Evolutionary conservation across 106 monocot genomes (phyloP).

Genomic region (Dioscorea alata): DNA sequence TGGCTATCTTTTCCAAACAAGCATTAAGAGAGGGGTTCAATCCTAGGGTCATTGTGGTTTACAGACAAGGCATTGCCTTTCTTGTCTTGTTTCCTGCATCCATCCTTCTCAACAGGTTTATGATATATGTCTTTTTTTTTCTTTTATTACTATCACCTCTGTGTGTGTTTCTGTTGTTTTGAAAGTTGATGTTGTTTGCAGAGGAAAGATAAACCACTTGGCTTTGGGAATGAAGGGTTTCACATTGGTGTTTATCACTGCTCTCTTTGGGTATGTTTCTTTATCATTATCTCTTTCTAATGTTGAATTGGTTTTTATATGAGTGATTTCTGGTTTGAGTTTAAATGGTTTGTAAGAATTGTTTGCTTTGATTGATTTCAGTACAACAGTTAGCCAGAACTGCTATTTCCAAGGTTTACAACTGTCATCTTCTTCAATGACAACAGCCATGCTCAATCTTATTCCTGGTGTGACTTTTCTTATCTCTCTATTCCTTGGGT

Average conservation of each 20-base stretch:
- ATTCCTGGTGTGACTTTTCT: slow-evolving; percentile 3
- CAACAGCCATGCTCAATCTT: slow-evolving; percentile 2
- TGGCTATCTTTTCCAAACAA: slow-evolving; percentile 21
- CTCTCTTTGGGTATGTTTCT: slow-evolving; percentile 31
- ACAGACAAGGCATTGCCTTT: slow-evolving; percentile 32
- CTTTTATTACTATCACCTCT: background rate
- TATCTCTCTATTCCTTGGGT: background rate
- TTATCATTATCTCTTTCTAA: background rate
- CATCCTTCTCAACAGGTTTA: slow-evolving; percentile 9
- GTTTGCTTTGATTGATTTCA: background rate
- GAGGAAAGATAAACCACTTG: slow-evolving; percentile 9
- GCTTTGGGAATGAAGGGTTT: slow-evolving; percentile 25
- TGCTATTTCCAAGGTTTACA: slow-evolving; percentile 1
- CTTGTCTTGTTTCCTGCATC: slow-evolving; percentile 20
- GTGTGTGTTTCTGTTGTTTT: slow-evolving; percentile 2
- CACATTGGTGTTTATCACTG: slow-evolving; percentile 23
- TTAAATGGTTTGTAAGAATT: background rate
- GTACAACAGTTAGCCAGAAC: background rate
- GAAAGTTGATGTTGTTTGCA: background rate
- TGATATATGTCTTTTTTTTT: background rate
- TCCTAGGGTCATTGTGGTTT: slow-evolving; percentile 38
- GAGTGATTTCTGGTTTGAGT: no score
- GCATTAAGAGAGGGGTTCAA: slow-evolving; percentile 25
- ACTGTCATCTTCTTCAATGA: background rate
- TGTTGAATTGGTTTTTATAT: no score